Base-by-base conservation (phyloP, 2,329 filamentous ascomycete genomes). In the Albifimbria verrucaria region DNA sequence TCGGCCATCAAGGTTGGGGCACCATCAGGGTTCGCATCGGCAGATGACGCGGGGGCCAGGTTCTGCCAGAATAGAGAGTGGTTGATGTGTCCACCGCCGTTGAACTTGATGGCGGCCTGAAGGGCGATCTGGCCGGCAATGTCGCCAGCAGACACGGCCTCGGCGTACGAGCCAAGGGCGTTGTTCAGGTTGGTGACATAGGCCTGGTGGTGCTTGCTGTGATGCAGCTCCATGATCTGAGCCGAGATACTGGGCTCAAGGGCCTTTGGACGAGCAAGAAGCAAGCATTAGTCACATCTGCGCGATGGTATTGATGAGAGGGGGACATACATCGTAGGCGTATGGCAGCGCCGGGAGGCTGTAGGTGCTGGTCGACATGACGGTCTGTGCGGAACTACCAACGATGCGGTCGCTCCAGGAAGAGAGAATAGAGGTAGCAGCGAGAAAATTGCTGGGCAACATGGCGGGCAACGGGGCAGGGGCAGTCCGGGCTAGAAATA, bases 21-120 rank as follows among this genome's bases (percentile, higher is more conserved):
- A 1, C 75, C 69, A 4, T 78, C 72, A 3, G 80, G 69, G 46
- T 82, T 75, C 2, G 88, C 79, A 7, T 86, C 82, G 0, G 77
- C 58, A 2, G 80, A 84, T 18, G 73, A 76, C 0, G 83, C 72
- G 0, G 89, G 88, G 0, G 82, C 72, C 18, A 95, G 80, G 70
- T 91, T 92, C 73, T 89, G 85, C 92, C 92, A 97, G 79, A 96
- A 96, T 32, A 96, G 83, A 0, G 85, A 86, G 78, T 96, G 92
- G 77, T 97, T 97, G 73, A 95, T 87, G 77, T 96, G 92, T 7
- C 92, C 92, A 43, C 92, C 92, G 48, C 88, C 92, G 69, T 96
- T 90, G 81, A 96, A 96, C 65, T 88, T 89, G 75, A 96, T 85
- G 56, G 82, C 82, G 18, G 79, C 75, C 62, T 88, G 86, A n/a